Percentiles rank a stretch among this genome's conserved stretches.
These are phyloP conservation scores for Didymosphaeria variabile DNA, from an alignment of 2,329 filamentous ascomycete species.

Conservation along the genomic window DNA sequence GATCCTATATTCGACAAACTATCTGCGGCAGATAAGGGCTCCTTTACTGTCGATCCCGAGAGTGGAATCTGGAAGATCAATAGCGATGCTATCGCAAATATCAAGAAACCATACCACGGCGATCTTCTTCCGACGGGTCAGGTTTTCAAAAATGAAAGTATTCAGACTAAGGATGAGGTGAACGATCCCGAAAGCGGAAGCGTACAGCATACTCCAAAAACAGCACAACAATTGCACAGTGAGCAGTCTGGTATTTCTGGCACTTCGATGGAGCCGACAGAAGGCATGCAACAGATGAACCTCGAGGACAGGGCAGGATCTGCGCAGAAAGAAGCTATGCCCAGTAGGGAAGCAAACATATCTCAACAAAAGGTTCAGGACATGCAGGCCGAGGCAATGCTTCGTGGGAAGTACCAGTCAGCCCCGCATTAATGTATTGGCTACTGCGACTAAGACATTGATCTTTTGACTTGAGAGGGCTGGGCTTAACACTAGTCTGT, in stretches of 20 bases:
- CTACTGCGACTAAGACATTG: not conserved
- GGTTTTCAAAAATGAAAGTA: constrained; percentile 11
- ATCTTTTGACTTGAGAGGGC: not conserved
- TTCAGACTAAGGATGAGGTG: constrained; percentile 7
- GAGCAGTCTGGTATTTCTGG: not conserved
- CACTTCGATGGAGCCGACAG: not conserved
- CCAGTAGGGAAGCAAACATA: not conserved
- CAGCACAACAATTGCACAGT: not conserved
- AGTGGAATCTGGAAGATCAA: constrained; percentile 47
- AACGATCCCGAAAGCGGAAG: constrained; percentile 5
- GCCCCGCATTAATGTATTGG: not conserved
- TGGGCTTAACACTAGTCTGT: not conserved
- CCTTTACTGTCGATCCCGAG: constrained; percentile 33
- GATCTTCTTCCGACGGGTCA: constrained; percentile 38
- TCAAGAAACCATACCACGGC: constrained; percentile 41
- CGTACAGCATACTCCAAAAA: no score
- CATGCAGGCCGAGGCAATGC: constrained; percentile 22
- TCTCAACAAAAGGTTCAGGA: constrained; percentile 11
- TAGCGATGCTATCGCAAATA: constrained; percentile 29
- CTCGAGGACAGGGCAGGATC: not conserved
- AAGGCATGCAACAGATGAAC: not conserved
- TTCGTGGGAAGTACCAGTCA: constrained; percentile 23
- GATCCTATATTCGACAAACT: constrained; percentile 40
- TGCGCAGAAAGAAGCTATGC: not conserved
- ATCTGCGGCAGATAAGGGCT: constrained; percentile 26